phyloP scores from a whole-genome alignment of 2,329 filamentous ascomycete species.

The Aspergillus aculeatus region DNA sequence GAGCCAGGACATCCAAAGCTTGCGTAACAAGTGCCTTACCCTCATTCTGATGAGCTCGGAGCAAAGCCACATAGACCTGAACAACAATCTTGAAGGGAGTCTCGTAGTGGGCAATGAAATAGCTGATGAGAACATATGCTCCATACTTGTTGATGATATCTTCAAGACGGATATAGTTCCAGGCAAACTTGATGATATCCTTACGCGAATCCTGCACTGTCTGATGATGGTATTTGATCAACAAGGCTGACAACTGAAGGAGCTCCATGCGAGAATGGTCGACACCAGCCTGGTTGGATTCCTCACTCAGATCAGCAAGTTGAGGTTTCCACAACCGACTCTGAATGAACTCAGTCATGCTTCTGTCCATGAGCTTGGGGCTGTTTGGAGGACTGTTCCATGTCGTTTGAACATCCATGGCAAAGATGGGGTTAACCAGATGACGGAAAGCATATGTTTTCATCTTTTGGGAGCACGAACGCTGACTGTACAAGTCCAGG shows the following conservation, averaged over 20 bases:
- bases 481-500: constrained; percentile 80
- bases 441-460: constrained; percentile 92
- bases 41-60: constrained; percentile 93
- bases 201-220: constrained; percentile 90
- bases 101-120: constrained; percentile 96
- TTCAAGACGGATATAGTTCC: constrained; percentile 97
- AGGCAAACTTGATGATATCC: constrained; percentile 98
- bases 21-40: constrained; percentile 89
- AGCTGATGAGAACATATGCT: constrained; percentile 93
- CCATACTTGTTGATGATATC: constrained; percentile 99
- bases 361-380: constrained; percentile 77
- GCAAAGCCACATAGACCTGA: constrained; percentile 87
- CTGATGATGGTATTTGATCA: constrained; percentile 90
- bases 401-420: constrained; percentile 89
- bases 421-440: constrained; percentile 91
- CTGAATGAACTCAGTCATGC: constrained; percentile 85
- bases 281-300: constrained; percentile 78
- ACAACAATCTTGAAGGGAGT: constrained; percentile 94
- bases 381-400: constrained; percentile 61
- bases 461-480: constrained; percentile 76
- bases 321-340: constrained; percentile 93
- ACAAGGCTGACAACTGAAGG: constrained; percentile 87
- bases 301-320: constrained; percentile 76
- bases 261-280: constrained; percentile 96
- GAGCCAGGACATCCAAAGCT: constrained; percentile 90